Conservation (phyloP, 805 yeast genomes). For the Hanseniaspora meyeri region DNA sequence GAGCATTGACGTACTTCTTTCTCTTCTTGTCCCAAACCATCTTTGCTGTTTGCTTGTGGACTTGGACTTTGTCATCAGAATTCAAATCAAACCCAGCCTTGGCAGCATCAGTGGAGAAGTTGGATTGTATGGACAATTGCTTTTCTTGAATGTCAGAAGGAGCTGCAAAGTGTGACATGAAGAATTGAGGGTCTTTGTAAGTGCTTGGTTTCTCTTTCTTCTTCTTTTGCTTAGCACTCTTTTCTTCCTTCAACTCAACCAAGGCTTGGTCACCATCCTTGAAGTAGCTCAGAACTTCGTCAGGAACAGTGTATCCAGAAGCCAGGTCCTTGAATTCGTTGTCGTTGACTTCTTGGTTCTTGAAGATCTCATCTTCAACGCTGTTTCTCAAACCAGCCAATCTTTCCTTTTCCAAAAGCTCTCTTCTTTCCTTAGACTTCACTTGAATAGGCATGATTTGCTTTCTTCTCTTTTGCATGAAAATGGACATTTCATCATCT, state of each 20-base stretch:
- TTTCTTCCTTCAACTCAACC: slow-evolving; percentile 20
- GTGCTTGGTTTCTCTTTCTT: slow-evolving; percentile 33
- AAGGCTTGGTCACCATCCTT: slow-evolving; percentile 31
- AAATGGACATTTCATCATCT: slow-evolving; percentile 57
- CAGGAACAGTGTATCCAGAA: slow-evolving; percentile 37
- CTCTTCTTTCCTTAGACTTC: slow-evolving; percentile 58
- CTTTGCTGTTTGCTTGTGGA: slow-evolving; percentile 50
- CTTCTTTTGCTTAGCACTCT: slow-evolving; percentile 12
- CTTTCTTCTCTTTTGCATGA: slow-evolving; percentile 76
- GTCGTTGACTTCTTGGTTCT: slow-evolving; percentile 11
- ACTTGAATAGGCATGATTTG: slow-evolving; percentile 83
- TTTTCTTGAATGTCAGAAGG: slow-evolving; percentile 67
- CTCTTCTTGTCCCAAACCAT: slow-evolving; percentile 89
- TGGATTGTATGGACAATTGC: slow-evolving; percentile 44
- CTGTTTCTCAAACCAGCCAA: slow-evolving; percentile 60
- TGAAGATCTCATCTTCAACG: slow-evolving; percentile 58
- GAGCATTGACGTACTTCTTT: slow-evolving; percentile 74
- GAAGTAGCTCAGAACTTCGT: slow-evolving; percentile 31
- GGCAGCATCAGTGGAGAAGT: slow-evolving; percentile 76
- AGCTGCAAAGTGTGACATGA: slow-evolving; percentile 83
- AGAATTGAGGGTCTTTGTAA: slow-evolving; percentile 66
- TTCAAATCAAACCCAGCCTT: slow-evolving; percentile 75
- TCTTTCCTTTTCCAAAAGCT: slow-evolving; percentile 59
- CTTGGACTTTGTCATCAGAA: slow-evolving; percentile 61
- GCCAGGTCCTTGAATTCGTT: slow-evolving; percentile 31